Conservation (phyloP, 176 grass and related monocot genomes). For the Carex cristatella region DNA sequence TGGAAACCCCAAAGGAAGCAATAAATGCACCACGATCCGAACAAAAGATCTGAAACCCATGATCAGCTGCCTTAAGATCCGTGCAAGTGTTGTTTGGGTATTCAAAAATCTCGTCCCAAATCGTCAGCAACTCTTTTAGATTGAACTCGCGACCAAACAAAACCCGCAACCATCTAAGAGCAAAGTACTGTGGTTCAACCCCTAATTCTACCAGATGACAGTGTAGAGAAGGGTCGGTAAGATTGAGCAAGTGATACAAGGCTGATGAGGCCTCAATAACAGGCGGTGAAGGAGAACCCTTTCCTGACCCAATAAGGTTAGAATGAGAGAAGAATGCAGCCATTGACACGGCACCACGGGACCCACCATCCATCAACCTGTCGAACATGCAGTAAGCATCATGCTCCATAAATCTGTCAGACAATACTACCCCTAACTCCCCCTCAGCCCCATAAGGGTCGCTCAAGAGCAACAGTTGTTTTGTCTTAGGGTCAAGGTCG, state of each 20-base stretch:
- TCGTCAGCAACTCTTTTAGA: slow-evolving; percentile 57
- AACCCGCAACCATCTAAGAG: slow-evolving; percentile 94
- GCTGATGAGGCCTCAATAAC: slow-evolving; percentile 91
- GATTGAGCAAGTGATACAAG: slow-evolving; percentile 79
- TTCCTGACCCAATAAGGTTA: slow-evolving; percentile 38
- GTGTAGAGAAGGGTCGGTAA: slow-evolving; percentile 80
- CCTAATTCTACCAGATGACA: slow-evolving; percentile 82
- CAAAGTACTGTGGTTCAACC: slow-evolving; percentile 94
- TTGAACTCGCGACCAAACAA: slow-evolving; percentile 88
- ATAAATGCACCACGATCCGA: slow-evolving; percentile 87
- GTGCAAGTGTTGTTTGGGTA: slow-evolving; percentile 45
- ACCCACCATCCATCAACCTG: slow-evolving; percentile 72
- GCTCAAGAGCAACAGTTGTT: slow-evolving; percentile 74
- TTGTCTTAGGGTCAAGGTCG: slow-evolving; percentile 61
- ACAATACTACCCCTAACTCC: slow-evolving; percentile 83
- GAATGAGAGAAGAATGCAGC: slow-evolving; percentile 71
- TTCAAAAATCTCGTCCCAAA: slow-evolving; percentile 84
- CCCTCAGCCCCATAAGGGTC: slow-evolving; percentile 97
- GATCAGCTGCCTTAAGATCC: slow-evolving; percentile 24
- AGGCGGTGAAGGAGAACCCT: slow-evolving; percentile 54
- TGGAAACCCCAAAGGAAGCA: slow-evolving; percentile 76
- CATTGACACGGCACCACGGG: slow-evolving; percentile 52
- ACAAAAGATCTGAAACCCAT: slow-evolving; percentile 62
- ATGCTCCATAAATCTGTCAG: slow-evolving; percentile 97
- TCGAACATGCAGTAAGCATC: slow-evolving; percentile 95